These are phyloP conservation scores for Phoenix roebelenii DNA, from an alignment of 176 grass and related monocot genomes.

Conservation along the genomic window DNA sequence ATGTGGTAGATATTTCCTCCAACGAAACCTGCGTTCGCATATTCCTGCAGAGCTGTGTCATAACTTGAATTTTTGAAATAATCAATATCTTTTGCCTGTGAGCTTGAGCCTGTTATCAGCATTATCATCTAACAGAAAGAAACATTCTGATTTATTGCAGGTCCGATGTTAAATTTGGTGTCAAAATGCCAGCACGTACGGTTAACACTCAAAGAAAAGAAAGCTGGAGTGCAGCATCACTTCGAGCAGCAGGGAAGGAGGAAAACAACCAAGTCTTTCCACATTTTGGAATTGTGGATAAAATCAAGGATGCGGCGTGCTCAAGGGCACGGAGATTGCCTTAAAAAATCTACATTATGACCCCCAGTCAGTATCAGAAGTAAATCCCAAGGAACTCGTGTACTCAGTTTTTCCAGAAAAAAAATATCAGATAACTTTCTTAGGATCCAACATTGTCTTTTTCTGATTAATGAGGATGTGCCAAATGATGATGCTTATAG, in stretches of 20 bases:
- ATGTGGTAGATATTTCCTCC: no score
- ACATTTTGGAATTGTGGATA: conserved; percentile 4
- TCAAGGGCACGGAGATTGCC: neutral
- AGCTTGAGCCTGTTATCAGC: no score
- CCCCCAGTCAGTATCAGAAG: neutral
- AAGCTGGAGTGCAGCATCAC: neutral
- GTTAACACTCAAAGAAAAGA: conserved; percentile 1
- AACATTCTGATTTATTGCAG: neutral
- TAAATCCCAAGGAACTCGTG: conserved; percentile 3
- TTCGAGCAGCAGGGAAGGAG: neutral
- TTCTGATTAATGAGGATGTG: no score
- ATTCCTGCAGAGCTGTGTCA: no score
- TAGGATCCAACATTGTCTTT: no score
- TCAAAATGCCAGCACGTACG: neutral
- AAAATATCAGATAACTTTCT: no score
- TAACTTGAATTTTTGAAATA: no score
- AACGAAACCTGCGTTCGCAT: no score
- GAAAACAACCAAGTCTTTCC: neutral
- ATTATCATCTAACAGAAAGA: no score
- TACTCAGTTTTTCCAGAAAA: neutral
- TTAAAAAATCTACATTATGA: neutral
- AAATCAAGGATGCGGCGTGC: neutral
- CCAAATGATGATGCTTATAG: no score
- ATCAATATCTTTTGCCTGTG: no score
- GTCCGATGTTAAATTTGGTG: neutral